Evolutionary conservation across 768 basidiomycete genomes (phyloP), one percentile per base, ranked within the genome.

Genomic region (Leccinum disarticulatum): DNA sequence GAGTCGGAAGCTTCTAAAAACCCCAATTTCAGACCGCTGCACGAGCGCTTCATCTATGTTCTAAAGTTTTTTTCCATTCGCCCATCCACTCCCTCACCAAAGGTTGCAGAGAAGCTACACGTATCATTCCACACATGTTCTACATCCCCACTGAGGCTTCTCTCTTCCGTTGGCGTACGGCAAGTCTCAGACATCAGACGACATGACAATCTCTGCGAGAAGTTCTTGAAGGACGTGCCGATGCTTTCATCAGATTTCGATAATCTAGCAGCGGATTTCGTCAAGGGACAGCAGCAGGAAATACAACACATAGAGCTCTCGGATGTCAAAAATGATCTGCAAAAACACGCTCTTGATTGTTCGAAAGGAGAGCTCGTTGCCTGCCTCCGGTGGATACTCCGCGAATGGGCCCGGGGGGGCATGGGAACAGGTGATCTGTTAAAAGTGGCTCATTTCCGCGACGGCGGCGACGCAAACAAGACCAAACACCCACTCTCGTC

Each of bases 211-310:
- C 52, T 35, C 6, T 52, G 52, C 22, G 33, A 22, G 33, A 35
- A 36, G 52, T 52, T 52, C 33, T 22, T 98, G 62, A 88, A 88
- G 63, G 75, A 83, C 41, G 76, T 95, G 15, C 87, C 95, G 0
- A 80, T 90, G 28, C 69, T 97, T 8, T 86, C 91, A 0, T 76
- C 81, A 0, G 77, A 81, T 3, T 71, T 91, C 10, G 4, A 27
- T 4, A 4, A 81, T 1, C 81, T 79, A 14, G 87, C 87, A 1
- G 70, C 77, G 14, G 11, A 77, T 94, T n/a, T 79, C 80, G 19
- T 75, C 79, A 2, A 55, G 1, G 30, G 43, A 1, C 27, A 57
- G 10, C 61, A 1, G 7, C 55, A 60, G 17, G 38, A 52, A 22
- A 57, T 64, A 52, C 15, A 6, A 2, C 2, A 4, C 2, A 35